These are phyloP conservation scores for Ogataea pilisensis DNA, from an alignment of 805 yeast genomes.

Conservation along the genomic window DNA sequence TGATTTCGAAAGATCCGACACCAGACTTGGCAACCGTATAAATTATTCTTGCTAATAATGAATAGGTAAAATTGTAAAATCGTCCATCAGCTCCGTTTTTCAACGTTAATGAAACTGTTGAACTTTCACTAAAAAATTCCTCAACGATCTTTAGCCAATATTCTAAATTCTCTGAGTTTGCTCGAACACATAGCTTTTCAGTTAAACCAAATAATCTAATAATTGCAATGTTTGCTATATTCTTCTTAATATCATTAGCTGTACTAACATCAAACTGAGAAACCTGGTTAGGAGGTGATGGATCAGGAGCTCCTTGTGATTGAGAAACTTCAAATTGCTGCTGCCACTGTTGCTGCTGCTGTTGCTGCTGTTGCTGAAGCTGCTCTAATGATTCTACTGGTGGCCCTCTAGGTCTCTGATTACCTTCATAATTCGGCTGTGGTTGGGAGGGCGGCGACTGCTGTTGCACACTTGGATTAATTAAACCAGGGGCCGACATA, in stretches of 20 bases:
- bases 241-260: slow-evolving; percentile 26
- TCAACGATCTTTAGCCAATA: slow-evolving; percentile 48
- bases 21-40: slow-evolving; percentile 49
- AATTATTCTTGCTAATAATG: slow-evolving; percentile 62
- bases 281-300: neutral
- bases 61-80: slow-evolving; percentile 60
- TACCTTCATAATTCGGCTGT: too few species aligned
- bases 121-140: slow-evolving; percentile 51
- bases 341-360: slow-evolving; percentile 6
- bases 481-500: neutral
- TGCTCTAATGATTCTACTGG: slow-evolving; percentile 15
- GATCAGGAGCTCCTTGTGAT: neutral
- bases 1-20: slow-evolving; percentile 47
- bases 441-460: too few species aligned
- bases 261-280: slow-evolving; percentile 10
- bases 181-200: slow-evolving; percentile 40
- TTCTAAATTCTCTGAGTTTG: slow-evolving; percentile 38
- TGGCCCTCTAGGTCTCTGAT: slow-evolving; percentile 11
- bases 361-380: slow-evolving; percentile 8
- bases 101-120: slow-evolving; percentile 43
- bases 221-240: slow-evolving; percentile 46
- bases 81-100: slow-evolving; percentile 43
- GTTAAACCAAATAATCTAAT: slow-evolving; percentile 47
- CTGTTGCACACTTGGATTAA: too few species aligned
- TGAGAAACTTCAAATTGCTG: too few species aligned